Base-by-base conservation (phyloP, 192 early-diverging fungal species). In the Mortierella antarctica region DNA sequence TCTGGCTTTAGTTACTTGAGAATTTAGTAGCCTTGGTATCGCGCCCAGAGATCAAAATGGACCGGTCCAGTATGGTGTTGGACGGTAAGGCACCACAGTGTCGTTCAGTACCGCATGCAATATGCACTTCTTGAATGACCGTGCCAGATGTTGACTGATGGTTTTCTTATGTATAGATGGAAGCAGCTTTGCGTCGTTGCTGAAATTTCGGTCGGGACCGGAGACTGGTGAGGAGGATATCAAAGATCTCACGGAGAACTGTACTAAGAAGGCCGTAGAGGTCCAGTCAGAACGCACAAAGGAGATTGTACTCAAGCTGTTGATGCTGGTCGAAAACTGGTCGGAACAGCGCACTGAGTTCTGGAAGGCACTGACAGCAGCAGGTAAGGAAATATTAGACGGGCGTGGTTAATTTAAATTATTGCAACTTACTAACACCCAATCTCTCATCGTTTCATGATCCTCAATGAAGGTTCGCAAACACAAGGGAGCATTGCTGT, bases 241-340 rank as follows among this genome's bases (percentile, higher is more conserved):
- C 47, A 65, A 39, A 39, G 73, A 74, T 1, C 57, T 74, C 5
- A 74, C 65, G 20, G 55, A 54, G 15, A 54, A 49, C 9, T 50
- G 65, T 8, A 42, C 47, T 31, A 67, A 74, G 9, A 21, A 57
- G n/a, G 20, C 57, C 4, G 65, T 62, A 7, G 58, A 61, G 13
- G 59, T n/a, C 18, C 14, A 7, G 4, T 40, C 64, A 0, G 44
- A 49, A 18, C 52, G 44, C 8, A 62, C 65, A 45, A 74, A 67
- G 40, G 65, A 74, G 17, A 49, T 74, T 15, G 73, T 53, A 2
- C 46, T 74, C 12, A 67, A 67, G 45, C 17, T 74, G 15, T 44
- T 74, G 31, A 21, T 15, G 4, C 20, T 55, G 40, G 47, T 67
- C 49, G 73, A 74, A 44, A 5, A 48, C 4, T 74, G 73, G 73